Base-by-base conservation (phyloP, 805 yeast species). In the Candida parachauliodes region DNA sequence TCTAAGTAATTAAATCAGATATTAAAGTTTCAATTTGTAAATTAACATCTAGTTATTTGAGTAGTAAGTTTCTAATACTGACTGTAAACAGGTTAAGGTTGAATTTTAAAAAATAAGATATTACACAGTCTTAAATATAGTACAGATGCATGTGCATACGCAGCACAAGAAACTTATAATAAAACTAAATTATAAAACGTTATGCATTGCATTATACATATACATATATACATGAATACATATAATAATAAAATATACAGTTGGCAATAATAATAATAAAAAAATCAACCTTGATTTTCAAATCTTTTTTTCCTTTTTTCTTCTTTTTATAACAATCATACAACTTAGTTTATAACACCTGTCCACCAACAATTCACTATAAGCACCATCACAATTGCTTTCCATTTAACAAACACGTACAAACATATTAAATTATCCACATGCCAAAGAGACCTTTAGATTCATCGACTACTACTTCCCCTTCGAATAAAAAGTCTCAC, bases 361-460 rank as follows among this genome's bases (percentile, higher is more conserved):
- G n/a, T n/a, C n/a, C n/a, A n/a, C n/a, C n/a, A 20, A 20, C 22
- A 20, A 7, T 9, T 9, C 9, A 6, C 29, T 16, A 27, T 9
- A 14, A 27, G 8, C n/a, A n/a, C 9, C 28, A 28, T 9, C 19
- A 11, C 9, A 18, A 5, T 20, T 20, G 23, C 32, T 11, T 20
- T 20, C 8, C 9, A 7, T 27, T 7, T 14, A 7, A 6, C 6
- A 7, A 20, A 20, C 22, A 20, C 9, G 9, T 20, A 20, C 9
- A 20, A 7, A 24, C n/a, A 24, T 24, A 24, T 10, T 24, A 24
- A 24, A 10, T 24, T 5, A 10, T 8, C 5, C 30, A 14, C 6
- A 36, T 36, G 39, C 29, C 34, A 6, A 36, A 36, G 18, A 19
- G 39, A 36, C 17, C 34, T 9, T 23, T 23, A 23, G n/a, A 10